Evolutionary conservation across 139 green algal species (phyloP).

Genomic region (Medakamo hakoo): DNA sequence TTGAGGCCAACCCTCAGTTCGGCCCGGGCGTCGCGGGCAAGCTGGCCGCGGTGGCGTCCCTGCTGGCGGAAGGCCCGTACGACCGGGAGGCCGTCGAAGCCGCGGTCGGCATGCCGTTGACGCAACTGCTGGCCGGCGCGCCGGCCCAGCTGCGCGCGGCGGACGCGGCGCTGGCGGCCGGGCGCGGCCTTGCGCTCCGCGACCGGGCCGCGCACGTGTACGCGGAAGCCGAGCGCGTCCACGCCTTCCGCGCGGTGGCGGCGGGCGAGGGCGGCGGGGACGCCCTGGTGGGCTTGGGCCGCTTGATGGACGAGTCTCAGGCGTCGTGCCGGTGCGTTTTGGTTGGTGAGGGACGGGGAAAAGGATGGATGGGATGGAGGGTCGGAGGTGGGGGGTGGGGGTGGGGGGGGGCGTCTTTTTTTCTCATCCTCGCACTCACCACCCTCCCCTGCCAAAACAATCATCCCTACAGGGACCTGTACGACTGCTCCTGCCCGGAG

Average conservation of each 20-base stretch:
- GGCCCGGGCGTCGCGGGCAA: conserved; percentile 4
- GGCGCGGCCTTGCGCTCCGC: conserved; percentile 43
- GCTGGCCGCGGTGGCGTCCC: conserved; percentile 25
- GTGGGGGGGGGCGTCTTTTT: background rate
- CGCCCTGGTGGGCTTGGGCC: conserved; percentile 35
- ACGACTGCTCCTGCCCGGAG: conserved; percentile 82
- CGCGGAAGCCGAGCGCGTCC: conserved; percentile 57
- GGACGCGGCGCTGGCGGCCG: conserved; percentile 4
- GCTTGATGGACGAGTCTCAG: conserved; percentile 77
- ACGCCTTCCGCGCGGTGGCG: conserved; percentile 32
- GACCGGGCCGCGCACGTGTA: conserved; percentile 69
- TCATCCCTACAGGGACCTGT: conserved; percentile 33
- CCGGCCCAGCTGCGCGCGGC: conserved; percentile 27
- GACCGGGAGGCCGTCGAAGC: conserved; percentile 31
- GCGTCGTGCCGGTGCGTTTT: conserved; percentile 42
- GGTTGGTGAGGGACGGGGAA: too few relatives aligned
- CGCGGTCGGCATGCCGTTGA: conserved; percentile 29
- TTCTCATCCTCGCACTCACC: background rate
- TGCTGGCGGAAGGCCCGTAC: conserved; percentile 36
- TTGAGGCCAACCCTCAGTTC: conserved; percentile 12
- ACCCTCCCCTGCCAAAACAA: too few relatives aligned
- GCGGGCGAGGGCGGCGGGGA: conserved; percentile 1
- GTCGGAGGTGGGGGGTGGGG: background rate
- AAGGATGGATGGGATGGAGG: background rate
- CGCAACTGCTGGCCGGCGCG: conserved; percentile 33